Percentiles rank a stretch among this genome's conserved stretches.
phyloP scores from a whole-genome alignment of 2,329 filamentous ascomycete species.

The Calonectria multiphialidica region DNA sequence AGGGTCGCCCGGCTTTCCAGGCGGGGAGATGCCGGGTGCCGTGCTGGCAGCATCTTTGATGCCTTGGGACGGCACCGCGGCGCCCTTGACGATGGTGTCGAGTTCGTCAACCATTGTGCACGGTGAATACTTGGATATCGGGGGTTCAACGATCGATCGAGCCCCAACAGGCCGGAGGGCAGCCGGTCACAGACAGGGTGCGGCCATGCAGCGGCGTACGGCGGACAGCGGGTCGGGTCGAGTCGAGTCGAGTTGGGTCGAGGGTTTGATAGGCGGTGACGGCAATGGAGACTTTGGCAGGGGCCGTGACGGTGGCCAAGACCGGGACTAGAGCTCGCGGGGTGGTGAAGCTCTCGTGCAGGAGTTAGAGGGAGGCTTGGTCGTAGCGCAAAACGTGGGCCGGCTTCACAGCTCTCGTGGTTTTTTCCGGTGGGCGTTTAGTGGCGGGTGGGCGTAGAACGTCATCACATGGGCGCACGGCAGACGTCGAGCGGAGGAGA shows the following conservation, averaged over 20 bases:
- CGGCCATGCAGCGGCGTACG: conserved; percentile 35
- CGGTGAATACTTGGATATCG: background rate
- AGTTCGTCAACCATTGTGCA: conserved; percentile 72
- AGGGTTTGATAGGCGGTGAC: conserved; percentile 10
- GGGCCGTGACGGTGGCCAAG: background rate
- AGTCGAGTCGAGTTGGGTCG: conserved; percentile 19
- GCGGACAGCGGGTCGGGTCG: conserved; percentile 16
- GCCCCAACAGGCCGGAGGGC: conserved; percentile 35
- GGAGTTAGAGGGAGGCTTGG: conserved; percentile 1
- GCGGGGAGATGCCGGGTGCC: conserved; percentile 49
- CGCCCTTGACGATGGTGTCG: conserved; percentile 94
- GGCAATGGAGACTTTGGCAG: background rate
- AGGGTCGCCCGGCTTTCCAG: conserved; percentile 70
- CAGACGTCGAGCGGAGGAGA: conserved; percentile 14
- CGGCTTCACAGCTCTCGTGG: conserved; percentile 12
- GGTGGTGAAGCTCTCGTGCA: conserved; percentile 2
- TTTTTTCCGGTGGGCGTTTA: conserved; percentile 15
- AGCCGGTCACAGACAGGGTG: conserved; percentile 36
- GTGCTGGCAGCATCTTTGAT: conserved; percentile 55
- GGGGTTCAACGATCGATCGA: conserved; percentile 3
- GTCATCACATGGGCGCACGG: conserved; percentile 28
- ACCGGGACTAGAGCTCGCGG: background rate
- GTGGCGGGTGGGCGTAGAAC: conserved; percentile 13
- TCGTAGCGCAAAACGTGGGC: conserved; percentile 16
- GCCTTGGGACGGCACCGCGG: conserved; percentile 73